A percentile compares a stretch with the other conserved stretches of the same genome.
These are phyloP conservation scores for Trifolium repens DNA, from an alignment of 306 rosid genomes.

Conservation along the genomic window DNA sequence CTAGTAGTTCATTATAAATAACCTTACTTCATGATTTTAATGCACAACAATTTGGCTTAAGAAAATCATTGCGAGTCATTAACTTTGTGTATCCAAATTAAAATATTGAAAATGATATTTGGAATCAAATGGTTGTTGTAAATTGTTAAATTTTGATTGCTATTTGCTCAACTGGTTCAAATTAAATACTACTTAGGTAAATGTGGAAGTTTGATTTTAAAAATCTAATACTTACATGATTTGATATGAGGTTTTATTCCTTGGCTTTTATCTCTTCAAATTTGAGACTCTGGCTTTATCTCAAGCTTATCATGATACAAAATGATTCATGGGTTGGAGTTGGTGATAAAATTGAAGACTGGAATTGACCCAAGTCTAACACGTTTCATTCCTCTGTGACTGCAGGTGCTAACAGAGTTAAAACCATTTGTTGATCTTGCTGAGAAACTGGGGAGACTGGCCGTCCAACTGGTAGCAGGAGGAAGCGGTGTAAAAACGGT, in stretches of 20 bases:
- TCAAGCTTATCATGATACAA: neutral
- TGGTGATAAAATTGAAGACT: neutral
- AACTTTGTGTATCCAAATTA: neutral
- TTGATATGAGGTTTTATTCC: conserved; percentile 7
- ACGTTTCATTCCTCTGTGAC: conserved; percentile 25
- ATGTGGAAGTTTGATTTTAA: conserved; percentile 21
- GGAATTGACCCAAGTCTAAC: conserved; percentile 8
- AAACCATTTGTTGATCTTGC: conserved; percentile 92
- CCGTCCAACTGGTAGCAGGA: conserved; percentile 96
- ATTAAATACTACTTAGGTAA: neutral
- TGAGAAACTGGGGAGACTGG: conserved; percentile 92
- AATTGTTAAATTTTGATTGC: conserved; percentile 5
- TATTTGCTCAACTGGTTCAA: conserved; percentile 4
- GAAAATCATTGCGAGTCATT: conserved; percentile 4
- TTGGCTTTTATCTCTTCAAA: neutral
- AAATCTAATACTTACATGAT: conserved; percentile 5
- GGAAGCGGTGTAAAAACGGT: conserved; percentile 96
- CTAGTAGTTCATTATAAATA: neutral
- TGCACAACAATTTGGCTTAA: conserved; percentile 1
- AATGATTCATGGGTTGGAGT: conserved; percentile 13
- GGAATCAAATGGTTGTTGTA: conserved; percentile 1
- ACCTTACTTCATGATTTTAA: neutral
- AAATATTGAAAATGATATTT: conserved; percentile 14
- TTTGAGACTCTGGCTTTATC: conserved; percentile 17
- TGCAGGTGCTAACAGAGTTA: conserved; percentile 81